phyloP scores from a whole-genome alignment of 768 basidiomycete genomes.

The Leccinum imitatum region DNA sequence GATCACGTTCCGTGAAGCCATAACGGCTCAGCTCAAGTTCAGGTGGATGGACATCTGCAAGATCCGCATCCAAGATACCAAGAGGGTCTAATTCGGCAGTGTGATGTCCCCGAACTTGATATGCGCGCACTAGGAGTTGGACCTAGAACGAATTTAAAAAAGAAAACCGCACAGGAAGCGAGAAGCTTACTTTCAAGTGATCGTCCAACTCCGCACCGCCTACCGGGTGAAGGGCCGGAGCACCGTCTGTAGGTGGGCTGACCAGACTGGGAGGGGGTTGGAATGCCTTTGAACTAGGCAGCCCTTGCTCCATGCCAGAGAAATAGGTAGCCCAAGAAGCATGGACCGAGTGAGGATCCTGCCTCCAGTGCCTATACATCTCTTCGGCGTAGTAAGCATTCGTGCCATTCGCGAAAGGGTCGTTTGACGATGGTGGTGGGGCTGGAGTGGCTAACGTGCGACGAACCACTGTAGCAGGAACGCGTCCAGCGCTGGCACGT shows the following conservation, averaged over 20 bases:
- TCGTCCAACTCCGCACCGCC: slow-evolving; percentile 83
- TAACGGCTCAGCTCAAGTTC: slow-evolving; percentile 94
- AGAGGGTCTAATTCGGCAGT: slow-evolving; percentile 95
- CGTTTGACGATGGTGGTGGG: slow-evolving; percentile 68
- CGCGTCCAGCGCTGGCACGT: slow-evolving; percentile 22
- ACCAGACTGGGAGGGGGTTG: slow-evolving; percentile 76
- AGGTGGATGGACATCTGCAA: slow-evolving; percentile 73
- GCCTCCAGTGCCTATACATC: slow-evolving; percentile 92
- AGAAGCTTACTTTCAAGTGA: slow-evolving; percentile 77
- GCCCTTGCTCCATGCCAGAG: slow-evolving; percentile 85
- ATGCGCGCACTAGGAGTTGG: slow-evolving; percentile 96
- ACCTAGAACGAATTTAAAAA: slow-evolving; percentile 50
- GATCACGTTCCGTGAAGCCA: slow-evolving; percentile 91
- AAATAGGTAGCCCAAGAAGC: slow-evolving; percentile 95
- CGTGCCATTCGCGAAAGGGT: slow-evolving; percentile 89
- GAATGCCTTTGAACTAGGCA: slow-evolving; percentile 79
- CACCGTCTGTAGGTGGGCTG: slow-evolving; percentile 73
- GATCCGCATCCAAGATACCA: slow-evolving; percentile 88
- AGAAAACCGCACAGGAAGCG: background rate
- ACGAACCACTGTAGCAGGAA: slow-evolving; percentile 17
- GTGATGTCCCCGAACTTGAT: slow-evolving; percentile 98
- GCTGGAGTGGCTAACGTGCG: slow-evolving; percentile 49
- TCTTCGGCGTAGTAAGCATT: slow-evolving; percentile 96
- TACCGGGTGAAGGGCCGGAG: slow-evolving; percentile 67
- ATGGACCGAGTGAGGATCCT: slow-evolving; percentile 91